Evolutionary conservation across 148 eudicot genomes (phyloP), one percentile per base, ranked within the genome.

Genomic region (Chenopodium quinoa): DNA sequence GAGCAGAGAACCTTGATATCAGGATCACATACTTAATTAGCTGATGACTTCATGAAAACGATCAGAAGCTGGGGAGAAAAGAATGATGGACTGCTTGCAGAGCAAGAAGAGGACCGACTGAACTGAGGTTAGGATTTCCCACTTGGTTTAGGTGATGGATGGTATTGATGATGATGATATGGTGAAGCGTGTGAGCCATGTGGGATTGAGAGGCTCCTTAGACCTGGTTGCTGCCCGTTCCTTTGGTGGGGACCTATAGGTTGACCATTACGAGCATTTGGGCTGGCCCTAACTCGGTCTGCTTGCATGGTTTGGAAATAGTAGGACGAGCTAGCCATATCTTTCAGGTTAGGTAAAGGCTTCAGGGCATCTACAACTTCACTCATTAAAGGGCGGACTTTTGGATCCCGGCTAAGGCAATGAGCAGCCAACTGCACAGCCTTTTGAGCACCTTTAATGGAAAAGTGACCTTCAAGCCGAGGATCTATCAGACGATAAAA

Each of bases 401-500:
- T 92, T 7, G 95, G 93, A 60, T 92, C 93, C n/a, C 93, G 90
- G 87, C 93, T 88, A 48, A 92, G 88, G 87, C 95, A 92, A 74
- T 88, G 90, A 11, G 95, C 88, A 37, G 95, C 93, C 81, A 92
- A 70, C 68, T 92, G 93, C 8, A 90, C 90, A 22, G 95, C 91
- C 84, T 92, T 92, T 80, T 92, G 93, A 31, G 95, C 91, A 0
- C 95, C 95, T 83, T 92, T 92, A 27, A 92, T 90, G 9, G 93
- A 92, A 68, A 92, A 92, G 68, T 92, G 92, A 44, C 93, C 95
- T 83, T 92, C 95, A 2, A 90, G 93, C 56, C 95, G 88, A 78
- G 95, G 92, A 83, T 92, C 95, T 79, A 92, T 82, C 52, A 92
- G 84, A 22, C 90, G 88, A 65, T 92, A 92, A 67, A 90, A 92